Conservation (phyloP, 2,329 filamentous ascomycete species). For the Colletotrichum horii region DNA sequence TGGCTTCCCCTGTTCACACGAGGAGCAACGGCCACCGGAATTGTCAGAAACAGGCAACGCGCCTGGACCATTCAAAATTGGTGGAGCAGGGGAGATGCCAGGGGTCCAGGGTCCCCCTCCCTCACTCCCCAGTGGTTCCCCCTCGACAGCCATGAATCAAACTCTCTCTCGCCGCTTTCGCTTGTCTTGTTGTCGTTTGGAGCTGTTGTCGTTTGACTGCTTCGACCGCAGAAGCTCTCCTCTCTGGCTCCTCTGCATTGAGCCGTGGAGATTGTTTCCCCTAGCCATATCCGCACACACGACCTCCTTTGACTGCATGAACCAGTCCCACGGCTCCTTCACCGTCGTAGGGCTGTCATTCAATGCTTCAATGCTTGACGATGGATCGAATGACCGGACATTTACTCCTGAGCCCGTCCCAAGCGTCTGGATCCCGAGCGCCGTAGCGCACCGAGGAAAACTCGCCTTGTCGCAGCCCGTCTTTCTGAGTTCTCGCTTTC, state of each 20-base stretch:
- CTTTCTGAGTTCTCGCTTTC: neutral
- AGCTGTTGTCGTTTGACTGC: neutral
- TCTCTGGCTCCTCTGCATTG: neutral
- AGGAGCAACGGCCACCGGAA: slow-evolving; percentile 19
- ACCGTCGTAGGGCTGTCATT: neutral
- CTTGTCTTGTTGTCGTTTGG: neutral
- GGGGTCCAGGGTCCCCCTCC: neutral
- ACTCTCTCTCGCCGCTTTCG: neutral
- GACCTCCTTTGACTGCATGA: neutral
- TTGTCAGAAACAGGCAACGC: slow-evolving; percentile 15
- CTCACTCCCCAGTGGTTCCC: neutral
- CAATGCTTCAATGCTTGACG: neutral
- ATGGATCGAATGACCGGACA: neutral
- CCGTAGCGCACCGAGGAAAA: neutral
- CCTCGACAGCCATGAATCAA: slow-evolving; percentile 4
- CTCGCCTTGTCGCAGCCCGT: neutral
- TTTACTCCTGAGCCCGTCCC: neutral
- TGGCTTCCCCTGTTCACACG: neutral
- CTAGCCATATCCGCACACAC: neutral
- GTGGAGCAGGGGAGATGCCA: slow-evolving; percentile 1
- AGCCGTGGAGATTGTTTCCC: neutral
- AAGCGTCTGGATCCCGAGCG: neutral
- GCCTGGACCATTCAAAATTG: slow-evolving; percentile 16
- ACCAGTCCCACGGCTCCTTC: neutral
- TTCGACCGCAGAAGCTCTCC: neutral